These are phyloP conservation scores for Epichloe sp. DNA, from an alignment of 2,329 filamentous ascomycete genomes.

Conservation along the genomic window DNA sequence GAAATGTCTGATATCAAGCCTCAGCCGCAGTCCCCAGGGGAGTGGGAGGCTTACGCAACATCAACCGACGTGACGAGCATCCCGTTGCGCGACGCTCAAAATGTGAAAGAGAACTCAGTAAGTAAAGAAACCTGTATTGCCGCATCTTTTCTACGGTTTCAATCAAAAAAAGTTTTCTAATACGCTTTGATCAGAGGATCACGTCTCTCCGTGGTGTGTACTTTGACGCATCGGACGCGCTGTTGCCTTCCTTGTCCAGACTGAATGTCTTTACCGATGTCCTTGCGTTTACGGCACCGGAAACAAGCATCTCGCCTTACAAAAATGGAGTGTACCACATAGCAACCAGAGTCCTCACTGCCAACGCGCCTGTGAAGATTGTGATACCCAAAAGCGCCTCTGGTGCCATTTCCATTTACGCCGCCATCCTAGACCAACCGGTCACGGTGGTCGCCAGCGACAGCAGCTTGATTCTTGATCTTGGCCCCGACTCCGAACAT, in stretches of 20 bases:
- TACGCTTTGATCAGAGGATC: not conserved
- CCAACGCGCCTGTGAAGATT: not conserved
- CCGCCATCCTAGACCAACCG: not conserved
- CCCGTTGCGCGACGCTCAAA: not conserved
- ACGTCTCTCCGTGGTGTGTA: not conserved
- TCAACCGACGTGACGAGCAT: not conserved
- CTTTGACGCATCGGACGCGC: not conserved
- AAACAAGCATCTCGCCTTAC: not conserved
- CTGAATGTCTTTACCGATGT: not conserved
- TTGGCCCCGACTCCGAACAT: not conserved
- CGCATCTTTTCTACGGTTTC: no score
- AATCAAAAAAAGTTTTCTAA: no score
- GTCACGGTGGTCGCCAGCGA: not conserved
- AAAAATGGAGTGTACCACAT: not conserved
- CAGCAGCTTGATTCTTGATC: not conserved
- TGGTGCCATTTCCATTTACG: not conserved
- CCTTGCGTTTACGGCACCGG: not conserved
- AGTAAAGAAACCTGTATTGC: not conserved
- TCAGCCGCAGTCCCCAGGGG: not conserved
- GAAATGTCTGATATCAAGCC: not conserved
- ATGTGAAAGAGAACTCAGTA: not conserved
- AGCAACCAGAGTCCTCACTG: not conserved
- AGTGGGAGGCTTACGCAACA: not conserved
- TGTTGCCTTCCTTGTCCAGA: not conserved
- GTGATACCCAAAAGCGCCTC: not conserved